A percentile compares a stretch with the other conserved stretches of the same genome.
Evolutionary conservation across 2,329 filamentous ascomycete genomes (phyloP).

Genomic region (Phyllosticta citribraziliensis): DNA sequence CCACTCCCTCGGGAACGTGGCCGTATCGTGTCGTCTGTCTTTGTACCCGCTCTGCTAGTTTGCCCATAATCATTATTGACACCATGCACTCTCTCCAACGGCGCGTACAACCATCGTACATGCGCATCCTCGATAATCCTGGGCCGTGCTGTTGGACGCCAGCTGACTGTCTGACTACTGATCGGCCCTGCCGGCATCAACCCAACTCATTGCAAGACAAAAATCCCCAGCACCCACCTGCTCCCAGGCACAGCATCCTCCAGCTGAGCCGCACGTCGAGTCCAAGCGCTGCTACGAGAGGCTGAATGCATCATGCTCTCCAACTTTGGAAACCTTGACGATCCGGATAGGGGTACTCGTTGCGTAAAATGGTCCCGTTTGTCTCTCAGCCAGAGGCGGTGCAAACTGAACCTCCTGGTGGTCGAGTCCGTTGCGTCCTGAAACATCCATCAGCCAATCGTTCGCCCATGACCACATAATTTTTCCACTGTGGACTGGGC

Average conservation of each 20-base stretch:
- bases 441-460: slow-evolving; percentile 20
- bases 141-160: neutral
- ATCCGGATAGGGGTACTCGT: slow-evolving; percentile 52
- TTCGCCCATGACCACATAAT: neutral
- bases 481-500: neutral
- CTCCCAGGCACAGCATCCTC: neutral
- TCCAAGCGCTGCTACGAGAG: neutral
- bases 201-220: neutral
- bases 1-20: neutral
- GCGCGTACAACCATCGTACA: neutral
- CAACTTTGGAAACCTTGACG: slow-evolving; percentile 5
- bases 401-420: slow-evolving; percentile 23
- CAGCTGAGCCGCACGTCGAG: neutral
- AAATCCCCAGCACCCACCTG: neutral
- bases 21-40: neutral
- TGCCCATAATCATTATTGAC: neutral
- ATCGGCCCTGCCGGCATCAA: neutral
- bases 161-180: neutral
- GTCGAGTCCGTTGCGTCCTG: slow-evolving; percentile 26
- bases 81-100: neutral
- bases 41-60: neutral
- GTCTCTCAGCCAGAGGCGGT: slow-evolving; percentile 28
- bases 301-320: neutral
- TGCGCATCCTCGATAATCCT: neutral
- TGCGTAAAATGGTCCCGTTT: slow-evolving; percentile 56